phyloP scores from a whole-genome alignment of 495 filamentous ascomycete species.

The Polyplosphaeria fusca region DNA sequence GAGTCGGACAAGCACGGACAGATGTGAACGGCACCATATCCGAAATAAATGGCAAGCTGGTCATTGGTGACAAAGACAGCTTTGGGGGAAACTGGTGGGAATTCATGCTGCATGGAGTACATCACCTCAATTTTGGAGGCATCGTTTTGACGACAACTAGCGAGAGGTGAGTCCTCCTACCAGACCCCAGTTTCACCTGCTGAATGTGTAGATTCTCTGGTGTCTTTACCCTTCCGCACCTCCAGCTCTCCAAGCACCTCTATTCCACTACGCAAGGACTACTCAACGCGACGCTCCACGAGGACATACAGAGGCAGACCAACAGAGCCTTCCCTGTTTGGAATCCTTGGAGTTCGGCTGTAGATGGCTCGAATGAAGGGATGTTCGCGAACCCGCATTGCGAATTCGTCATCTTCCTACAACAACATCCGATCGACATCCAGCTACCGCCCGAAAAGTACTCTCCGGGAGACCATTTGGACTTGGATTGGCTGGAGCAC shows the following conservation, averaged over 20 bases:
- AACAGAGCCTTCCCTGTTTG: conserved; percentile 41
- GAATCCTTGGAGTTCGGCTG: conserved; percentile 61
- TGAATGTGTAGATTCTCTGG: conserved; percentile 64
- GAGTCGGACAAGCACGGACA: conserved; percentile 8
- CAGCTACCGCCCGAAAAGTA: conserved; percentile 12
- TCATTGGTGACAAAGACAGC: conserved; percentile 66
- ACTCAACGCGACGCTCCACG: conserved; percentile 66
- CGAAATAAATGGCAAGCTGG: conserved; percentile 61
- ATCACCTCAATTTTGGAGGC: conserved; percentile 71
- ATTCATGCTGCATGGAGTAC: conserved; percentile 73
- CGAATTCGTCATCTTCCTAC: conserved; percentile 83
- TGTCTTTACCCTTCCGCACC: conserved; percentile 82
- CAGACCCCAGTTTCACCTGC: too few relatives aligned
- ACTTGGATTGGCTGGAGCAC: conserved; percentile 69
- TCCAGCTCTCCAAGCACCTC: conserved; percentile 62
- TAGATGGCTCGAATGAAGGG: conserved; percentile 55
- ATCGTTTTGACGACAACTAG: conserved; percentile 83
- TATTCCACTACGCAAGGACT: conserved; percentile 65
- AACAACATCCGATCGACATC: conserved; percentile 63
- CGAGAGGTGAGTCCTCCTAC: conserved; percentile 58
- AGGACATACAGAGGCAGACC: conserved; percentile 62
- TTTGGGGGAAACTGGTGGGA: conserved; percentile 65
- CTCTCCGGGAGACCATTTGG: conserved; percentile 36
- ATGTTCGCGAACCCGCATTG: conserved; percentile 67
- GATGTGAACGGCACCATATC: conserved; percentile 28